A percentile compares a stretch with the other conserved stretches of the same genome.
These are phyloP conservation scores for Amphibolis antarctica DNA, from an alignment of 106 monocot genomes.

Conservation along the genomic window DNA sequence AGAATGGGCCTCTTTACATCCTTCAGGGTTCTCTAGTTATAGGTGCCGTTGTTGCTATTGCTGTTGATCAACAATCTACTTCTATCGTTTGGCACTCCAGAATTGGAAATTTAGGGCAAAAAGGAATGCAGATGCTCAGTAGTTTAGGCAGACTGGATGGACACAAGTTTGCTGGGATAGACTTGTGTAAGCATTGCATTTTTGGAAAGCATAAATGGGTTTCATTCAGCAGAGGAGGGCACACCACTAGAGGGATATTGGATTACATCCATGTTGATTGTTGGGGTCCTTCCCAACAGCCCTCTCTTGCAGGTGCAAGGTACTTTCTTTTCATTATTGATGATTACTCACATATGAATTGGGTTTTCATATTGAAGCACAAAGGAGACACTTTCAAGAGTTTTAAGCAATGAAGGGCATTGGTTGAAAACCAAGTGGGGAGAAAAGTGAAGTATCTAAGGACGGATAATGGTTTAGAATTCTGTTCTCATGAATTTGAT, in stretches of 20 bases:
- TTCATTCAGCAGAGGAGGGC: not conserved
- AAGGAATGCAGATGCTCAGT: not conserved
- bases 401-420: slow-evolving; percentile 3
- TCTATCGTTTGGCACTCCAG: not conserved
- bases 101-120: not conserved
- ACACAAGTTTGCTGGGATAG: not conserved
- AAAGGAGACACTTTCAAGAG: not conserved
- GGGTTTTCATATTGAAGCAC: slow-evolving; percentile 3
- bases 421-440: slow-evolving; percentile 6
- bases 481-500: not conserved
- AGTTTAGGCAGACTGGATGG: not conserved
- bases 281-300: not conserved
- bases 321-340: slow-evolving; percentile 5
- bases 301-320: not conserved
- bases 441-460: not conserved
- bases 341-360: not conserved
- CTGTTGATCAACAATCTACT: not conserved
- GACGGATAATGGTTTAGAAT: slow-evolving; percentile 1
- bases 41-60: not conserved
- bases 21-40: not conserved
- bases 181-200: not conserved
- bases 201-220: not conserved
- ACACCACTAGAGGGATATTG: not conserved
- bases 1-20: not conserved
- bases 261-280: slow-evolving; percentile 6